Evolutionary conservation across 495 filamentous ascomycete genomes (phyloP).

Genomic region (Evansstolkia leycettana): DNA sequence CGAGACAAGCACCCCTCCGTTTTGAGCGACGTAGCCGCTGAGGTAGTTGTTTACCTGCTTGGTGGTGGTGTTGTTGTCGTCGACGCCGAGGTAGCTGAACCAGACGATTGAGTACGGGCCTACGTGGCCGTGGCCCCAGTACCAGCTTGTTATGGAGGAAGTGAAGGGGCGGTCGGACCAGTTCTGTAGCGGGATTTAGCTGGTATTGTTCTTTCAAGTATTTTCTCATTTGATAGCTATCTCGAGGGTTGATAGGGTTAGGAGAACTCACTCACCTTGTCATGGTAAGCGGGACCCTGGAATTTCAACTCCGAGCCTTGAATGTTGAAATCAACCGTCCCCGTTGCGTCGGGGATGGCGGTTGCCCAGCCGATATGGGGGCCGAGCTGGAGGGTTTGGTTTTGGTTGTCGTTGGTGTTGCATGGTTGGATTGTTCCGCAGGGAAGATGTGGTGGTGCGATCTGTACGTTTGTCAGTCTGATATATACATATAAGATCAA

Average conservation of each 20-base stretch:
- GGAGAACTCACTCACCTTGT: slow-evolving; percentile 16
- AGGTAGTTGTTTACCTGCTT: slow-evolving; percentile 22
- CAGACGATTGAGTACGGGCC: slow-evolving; percentile 28
- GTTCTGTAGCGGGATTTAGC: slow-evolving; percentile 7
- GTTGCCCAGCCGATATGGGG: slow-evolving; percentile 25
- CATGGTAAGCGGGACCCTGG: slow-evolving; percentile 26
- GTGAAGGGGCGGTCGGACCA: slow-evolving; percentile 17
- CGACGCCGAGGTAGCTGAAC: slow-evolving; percentile 17
- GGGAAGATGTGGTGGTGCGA: too few species aligned
- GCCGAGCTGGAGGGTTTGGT: too few species aligned
- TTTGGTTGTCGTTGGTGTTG: too few species aligned
- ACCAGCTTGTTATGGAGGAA: slow-evolving; percentile 11
- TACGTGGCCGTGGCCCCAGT: slow-evolving; percentile 29
- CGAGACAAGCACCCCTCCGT: slow-evolving; percentile 8
- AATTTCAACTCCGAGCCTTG: slow-evolving; percentile 16
- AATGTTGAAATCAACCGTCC: slow-evolving; percentile 16
- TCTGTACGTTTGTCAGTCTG: too few species aligned
- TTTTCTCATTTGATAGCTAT: background rate
- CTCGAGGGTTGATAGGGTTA: background rate
- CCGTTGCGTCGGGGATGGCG: slow-evolving; percentile 20
- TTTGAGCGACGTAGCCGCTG: too few species aligned
- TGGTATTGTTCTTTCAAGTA: too few species aligned
- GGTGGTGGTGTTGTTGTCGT: slow-evolving; percentile 6
- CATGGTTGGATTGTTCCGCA: too few species aligned
- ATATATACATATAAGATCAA: too few species aligned